These are phyloP conservation scores for Curvularia spicifera DNA, from an alignment of 2,329 filamentous ascomycete genomes.

Conservation along the genomic window DNA sequence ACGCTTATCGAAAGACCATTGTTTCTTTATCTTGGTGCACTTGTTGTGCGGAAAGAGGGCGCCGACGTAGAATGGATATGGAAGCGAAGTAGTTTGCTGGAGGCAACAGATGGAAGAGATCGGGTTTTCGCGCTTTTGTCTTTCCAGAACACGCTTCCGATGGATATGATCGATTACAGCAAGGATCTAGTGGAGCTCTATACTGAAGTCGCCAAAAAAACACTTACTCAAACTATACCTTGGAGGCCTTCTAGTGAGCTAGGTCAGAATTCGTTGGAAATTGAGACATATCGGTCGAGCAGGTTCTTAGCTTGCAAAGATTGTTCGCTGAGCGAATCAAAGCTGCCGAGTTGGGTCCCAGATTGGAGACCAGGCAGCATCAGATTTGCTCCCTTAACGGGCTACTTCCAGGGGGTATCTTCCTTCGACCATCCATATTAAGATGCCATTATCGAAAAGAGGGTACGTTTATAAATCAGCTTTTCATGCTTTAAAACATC, in stretches of 20 bases:
- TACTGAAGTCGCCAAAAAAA: neutral
- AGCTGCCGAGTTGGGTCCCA: conserved; percentile 19
- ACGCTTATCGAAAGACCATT: neutral
- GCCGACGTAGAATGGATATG: conserved; percentile 10
- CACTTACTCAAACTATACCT: neutral
- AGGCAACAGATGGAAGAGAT: conserved; percentile 16
- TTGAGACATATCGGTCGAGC: neutral
- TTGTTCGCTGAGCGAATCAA: neutral
- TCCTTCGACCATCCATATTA: neutral
- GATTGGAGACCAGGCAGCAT: conserved; percentile 15
- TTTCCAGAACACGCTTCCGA: conserved; percentile 4
- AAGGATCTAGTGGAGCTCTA: neutral
- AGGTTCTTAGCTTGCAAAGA: conserved; percentile 5
- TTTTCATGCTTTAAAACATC: neutral
- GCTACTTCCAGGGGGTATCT: neutral
- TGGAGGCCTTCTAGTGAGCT: neutral
- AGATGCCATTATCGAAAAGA: neutral
- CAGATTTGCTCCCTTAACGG: conserved; percentile 10
- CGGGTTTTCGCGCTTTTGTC: conserved; percentile 19
- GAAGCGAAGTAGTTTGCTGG: conserved; percentile 15
- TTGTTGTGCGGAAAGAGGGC: neutral
- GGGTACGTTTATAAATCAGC: neutral
- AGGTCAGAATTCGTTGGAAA: neutral
- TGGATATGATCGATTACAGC: conserved; percentile 14
- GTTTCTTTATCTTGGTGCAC: neutral